These are phyloP conservation scores for Oemleria cerasiformis DNA, from an alignment of 306 rosid genomes.

Conservation along the genomic window DNA sequence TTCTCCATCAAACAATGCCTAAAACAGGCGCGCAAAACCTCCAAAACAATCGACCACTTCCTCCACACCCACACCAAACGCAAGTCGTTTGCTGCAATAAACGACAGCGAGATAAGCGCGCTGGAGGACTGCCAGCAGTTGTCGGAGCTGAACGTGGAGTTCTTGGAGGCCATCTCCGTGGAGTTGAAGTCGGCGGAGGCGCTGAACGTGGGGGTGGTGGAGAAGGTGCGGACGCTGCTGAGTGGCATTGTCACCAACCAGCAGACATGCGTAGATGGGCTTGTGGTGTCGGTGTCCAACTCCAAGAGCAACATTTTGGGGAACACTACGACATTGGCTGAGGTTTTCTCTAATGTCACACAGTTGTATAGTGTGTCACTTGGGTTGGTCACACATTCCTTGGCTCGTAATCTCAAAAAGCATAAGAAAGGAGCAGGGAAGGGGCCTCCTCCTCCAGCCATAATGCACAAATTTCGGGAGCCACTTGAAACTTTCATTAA, in stretches of 20 bases:
- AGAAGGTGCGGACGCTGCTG: constrained; percentile 42
- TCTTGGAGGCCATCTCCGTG: constrained; percentile 32
- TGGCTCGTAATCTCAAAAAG: constrained; percentile 34
- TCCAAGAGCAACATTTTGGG: constrained; percentile 36
- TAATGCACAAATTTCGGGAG: constrained; percentile 32
- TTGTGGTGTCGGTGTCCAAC: no score
- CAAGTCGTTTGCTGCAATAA: constrained; percentile 1
- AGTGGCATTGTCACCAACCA: constrained; percentile 81
- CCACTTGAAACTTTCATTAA: constrained; percentile 53
- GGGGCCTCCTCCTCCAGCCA: not conserved
- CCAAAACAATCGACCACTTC: constrained; percentile 30
- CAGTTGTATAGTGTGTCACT: constrained; percentile 64
- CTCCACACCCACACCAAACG: constrained; percentile 21
- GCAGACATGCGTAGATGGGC: constrained; percentile 69
- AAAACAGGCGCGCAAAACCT: constrained; percentile 49
- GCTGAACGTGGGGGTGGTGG: constrained; percentile 34
- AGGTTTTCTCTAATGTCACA: constrained; percentile 37
- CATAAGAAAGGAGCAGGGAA: constrained; percentile 25
- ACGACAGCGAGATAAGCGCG: constrained; percentile 36
- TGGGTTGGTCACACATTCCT: constrained; percentile 51
- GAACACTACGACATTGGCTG: constrained; percentile 33
- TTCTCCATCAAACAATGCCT: constrained; percentile 65
- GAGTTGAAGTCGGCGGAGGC: constrained; percentile 34
- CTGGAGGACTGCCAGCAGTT: constrained; percentile 61
- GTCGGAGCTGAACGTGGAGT: constrained; percentile 51